Percentiles rank a stretch among this genome's conserved stretches.
Conservation (phyloP, 73 alveolate genomes). For the Paramecium bursaria region DNA sequence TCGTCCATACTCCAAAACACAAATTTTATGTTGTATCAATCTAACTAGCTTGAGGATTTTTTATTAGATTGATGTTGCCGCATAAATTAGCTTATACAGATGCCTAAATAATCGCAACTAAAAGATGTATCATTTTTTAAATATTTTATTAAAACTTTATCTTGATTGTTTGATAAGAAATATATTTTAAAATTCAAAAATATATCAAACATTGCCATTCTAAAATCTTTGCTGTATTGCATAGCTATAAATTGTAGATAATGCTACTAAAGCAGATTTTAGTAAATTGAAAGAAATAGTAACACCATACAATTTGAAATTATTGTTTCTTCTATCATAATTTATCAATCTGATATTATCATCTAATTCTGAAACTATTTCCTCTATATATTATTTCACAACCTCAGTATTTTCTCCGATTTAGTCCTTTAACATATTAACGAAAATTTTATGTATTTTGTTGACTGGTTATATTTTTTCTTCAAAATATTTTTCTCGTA, state of each 20-base stretch:
- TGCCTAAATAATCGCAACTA: no score
- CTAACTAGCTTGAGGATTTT: no score
- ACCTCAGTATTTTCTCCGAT: not conserved
- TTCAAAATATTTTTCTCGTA: constrained; percentile 43
- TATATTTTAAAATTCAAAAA: no score
- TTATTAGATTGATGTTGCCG: no score
- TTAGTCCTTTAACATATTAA: not conserved
- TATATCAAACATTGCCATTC: no score
- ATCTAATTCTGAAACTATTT: constrained; percentile 16
- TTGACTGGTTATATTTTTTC: constrained; percentile 38
- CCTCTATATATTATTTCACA: not conserved
- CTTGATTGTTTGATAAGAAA: no score
- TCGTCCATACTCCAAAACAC: no score
- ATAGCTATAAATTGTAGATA: constrained; percentile 40
- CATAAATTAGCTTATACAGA: no score
- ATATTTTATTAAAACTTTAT: no score
- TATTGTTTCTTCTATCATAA: constrained; percentile 39
- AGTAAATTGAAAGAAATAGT: constrained; percentile 20
- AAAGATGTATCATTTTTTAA: no score
- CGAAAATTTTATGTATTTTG: constrained; percentile 44
- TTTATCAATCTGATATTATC: not conserved
- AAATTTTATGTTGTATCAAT: no score
- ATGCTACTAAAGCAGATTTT: constrained; percentile 43
- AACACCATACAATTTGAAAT: constrained; percentile 47
- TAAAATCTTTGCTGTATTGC: constrained; percentile 29